Percentiles rank a stretch among this genome's conserved stretches.
Evolutionary conservation across 1,284 basidiomycete species (phyloP).

Genomic region (Schizophyllum amplum): DNA sequence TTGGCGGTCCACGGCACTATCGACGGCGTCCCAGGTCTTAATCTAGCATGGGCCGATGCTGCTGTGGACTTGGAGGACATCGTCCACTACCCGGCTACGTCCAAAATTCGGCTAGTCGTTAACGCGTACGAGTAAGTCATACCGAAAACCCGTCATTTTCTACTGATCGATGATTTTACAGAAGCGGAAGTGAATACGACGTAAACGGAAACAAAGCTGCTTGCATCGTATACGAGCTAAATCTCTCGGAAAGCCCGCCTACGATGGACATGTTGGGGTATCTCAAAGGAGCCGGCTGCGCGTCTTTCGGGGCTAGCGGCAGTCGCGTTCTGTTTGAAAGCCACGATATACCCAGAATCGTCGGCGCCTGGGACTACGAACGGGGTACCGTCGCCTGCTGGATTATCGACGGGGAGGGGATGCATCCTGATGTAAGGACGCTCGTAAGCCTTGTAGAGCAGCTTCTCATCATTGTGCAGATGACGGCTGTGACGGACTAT

Average conservation of each 20-base stretch:
- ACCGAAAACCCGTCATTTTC: neutral
- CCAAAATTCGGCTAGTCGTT: neutral
- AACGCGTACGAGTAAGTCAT: neutral
- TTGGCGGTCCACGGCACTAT: neutral
- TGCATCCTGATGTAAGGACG: neutral
- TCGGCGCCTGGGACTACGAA: neutral
- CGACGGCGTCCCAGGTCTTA: neutral
- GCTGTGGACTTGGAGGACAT: neutral
- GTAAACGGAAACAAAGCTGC: neutral
- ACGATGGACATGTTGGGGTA: neutral
- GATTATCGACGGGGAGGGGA: neutral
- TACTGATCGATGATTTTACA: neutral
- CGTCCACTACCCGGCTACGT: neutral
- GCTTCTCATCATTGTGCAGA: neutral
- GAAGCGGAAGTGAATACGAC: neutral
- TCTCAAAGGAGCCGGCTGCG: neutral
- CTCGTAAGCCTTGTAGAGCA: neutral
- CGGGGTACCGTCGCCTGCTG: neutral
- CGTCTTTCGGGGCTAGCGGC: neutral
- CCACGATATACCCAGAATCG: neutral
- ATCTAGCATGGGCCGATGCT: neutral
- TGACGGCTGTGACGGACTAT: neutral
- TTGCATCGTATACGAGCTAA: neutral
- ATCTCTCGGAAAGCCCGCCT: neutral
- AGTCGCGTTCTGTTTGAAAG: neutral